These are phyloP conservation scores for Dittrichia graveolens DNA, from an alignment of 129 eudicot genomes.

Conservation along the genomic window DNA sequence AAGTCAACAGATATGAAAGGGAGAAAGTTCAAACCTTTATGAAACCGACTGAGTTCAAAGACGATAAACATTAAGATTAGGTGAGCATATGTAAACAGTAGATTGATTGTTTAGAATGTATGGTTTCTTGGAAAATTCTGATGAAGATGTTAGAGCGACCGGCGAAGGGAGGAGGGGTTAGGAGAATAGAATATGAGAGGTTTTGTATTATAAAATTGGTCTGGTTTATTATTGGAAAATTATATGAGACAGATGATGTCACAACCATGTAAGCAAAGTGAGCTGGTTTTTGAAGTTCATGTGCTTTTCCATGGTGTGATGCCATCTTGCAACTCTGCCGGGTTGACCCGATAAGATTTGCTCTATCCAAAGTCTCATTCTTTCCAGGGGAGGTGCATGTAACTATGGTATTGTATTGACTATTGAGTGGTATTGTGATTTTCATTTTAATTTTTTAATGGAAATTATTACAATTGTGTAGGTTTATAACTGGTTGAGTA, in stretches of 20 bases:
- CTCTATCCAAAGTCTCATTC: background rate
- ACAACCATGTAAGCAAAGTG: slow-evolving; percentile 25
- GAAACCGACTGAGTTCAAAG: slow-evolving; percentile 9
- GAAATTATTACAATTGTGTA: too few species aligned
- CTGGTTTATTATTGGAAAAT: slow-evolving; percentile 20
- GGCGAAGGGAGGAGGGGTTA: slow-evolving; percentile 30
- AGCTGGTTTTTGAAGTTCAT: slow-evolving; percentile 10
- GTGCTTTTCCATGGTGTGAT: background rate
- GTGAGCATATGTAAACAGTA: background rate
- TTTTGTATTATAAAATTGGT: slow-evolving; percentile 22
- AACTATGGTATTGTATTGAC: background rate
- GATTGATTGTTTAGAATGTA: slow-evolving; percentile 18
- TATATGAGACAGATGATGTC: slow-evolving; percentile 17
- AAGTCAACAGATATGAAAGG: slow-evolving; percentile 34
- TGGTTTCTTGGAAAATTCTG: slow-evolving; percentile 19
- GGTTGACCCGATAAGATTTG: slow-evolving; percentile 14
- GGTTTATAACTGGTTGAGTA: too few species aligned
- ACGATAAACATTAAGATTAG: slow-evolving; percentile 17
- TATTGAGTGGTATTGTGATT: too few species aligned
- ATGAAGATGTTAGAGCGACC: slow-evolving; percentile 25
- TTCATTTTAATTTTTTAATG: too few species aligned
- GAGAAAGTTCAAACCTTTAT: slow-evolving; percentile 32
- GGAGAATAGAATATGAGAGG: slow-evolving; percentile 17
- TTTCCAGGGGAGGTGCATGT: too few species aligned
- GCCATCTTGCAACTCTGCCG: slow-evolving; percentile 24